Evolutionary conservation across 2,329 filamentous ascomycete species (phyloP).

Genomic region (Teratosphaeria destructans): DNA sequence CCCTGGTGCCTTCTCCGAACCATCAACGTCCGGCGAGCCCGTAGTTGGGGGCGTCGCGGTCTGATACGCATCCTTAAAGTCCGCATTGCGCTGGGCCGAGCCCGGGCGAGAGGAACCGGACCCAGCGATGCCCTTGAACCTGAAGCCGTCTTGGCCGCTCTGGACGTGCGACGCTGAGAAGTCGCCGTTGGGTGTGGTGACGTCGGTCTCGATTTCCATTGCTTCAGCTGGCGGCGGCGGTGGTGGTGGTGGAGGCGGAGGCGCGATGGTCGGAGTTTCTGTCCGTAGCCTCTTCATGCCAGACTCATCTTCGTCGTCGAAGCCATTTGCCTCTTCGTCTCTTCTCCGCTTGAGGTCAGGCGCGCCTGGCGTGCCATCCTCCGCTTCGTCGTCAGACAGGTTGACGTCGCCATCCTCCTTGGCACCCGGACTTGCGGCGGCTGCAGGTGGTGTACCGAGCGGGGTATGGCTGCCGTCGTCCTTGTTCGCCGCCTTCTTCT

Average conservation of each 20-base stretch:
- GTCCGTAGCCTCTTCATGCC: constrained; percentile 22
- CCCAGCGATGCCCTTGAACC: constrained; percentile 15
- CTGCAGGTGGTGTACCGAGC: constrained; percentile 17
- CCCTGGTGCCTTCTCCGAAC: constrained; percentile 19
- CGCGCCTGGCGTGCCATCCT: constrained; percentile 12
- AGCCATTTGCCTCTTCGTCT: constrained; percentile 22
- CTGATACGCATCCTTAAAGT: constrained; percentile 26
- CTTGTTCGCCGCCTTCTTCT: constrained; percentile 30
- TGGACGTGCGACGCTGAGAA: constrained; percentile 7
- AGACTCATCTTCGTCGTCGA: constrained; percentile 20
- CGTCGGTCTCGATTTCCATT: constrained; percentile 5
- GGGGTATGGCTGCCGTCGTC: constrained; percentile 17
- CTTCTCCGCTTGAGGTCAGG: constrained; percentile 17
- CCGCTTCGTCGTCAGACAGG: constrained; percentile 20
- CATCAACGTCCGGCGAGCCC: constrained; percentile 25
- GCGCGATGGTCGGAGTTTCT: constrained; percentile 12
- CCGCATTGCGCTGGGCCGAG: constrained; percentile 5
- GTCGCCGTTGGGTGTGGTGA: constrained; percentile 20
- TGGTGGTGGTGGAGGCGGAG: constrained; percentile 27
- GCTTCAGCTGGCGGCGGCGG: constrained; percentile 33
- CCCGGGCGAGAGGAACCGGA: constrained; percentile 4
- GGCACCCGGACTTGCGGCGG: constrained; percentile 9
- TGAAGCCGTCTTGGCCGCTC: constrained; percentile 11
- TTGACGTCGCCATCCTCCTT: constrained; percentile 15
- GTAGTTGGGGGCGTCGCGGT: constrained; percentile 35